Conservation (phyloP, 306 rosid genomes). For the Luffa aegyptiaca region DNA sequence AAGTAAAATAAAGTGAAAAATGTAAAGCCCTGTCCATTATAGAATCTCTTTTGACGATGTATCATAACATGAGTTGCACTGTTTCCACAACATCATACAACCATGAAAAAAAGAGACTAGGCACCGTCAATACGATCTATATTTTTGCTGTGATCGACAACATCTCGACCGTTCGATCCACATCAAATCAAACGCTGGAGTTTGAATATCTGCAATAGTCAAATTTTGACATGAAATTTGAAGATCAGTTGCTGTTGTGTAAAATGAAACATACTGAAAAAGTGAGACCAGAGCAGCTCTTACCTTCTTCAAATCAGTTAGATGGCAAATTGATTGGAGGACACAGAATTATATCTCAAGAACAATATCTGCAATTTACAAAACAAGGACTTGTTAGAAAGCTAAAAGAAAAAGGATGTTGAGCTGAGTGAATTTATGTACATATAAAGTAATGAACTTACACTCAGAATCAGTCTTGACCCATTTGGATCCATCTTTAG, state of each 20-base stretch:
- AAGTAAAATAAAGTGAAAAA: constrained; percentile 14
- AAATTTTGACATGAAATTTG: neutral
- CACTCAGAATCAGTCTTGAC: constrained; percentile 98
- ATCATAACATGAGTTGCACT: constrained; percentile 53
- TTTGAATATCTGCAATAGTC: constrained; percentile 18
- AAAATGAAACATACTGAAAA: neutral
- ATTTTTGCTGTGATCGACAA: constrained; percentile 17
- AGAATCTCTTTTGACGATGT: constrained; percentile 26
- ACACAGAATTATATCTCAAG: constrained; percentile 60
- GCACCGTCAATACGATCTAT: constrained; percentile 28
- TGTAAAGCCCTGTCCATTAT: constrained; percentile 20
- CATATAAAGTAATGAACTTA: constrained; percentile 24
- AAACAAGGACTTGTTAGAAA: constrained; percentile 8
- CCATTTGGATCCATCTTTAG: constrained; percentile 70
- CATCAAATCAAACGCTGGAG: neutral
- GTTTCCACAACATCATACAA: constrained; percentile 32
- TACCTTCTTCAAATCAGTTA: constrained; percentile 7
- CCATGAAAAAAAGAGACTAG: constrained; percentile 62
- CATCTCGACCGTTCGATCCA: constrained; percentile 15
- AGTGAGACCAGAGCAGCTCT: neutral
- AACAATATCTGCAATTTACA: constrained; percentile 68
- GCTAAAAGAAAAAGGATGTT: neutral
- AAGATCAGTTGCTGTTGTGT: neutral
- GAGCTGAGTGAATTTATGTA: neutral
- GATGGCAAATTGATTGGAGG: neutral